Evolutionary conservation across 1,139 yeast species (phyloP).

Genomic region (Pichia sp.): DNA sequence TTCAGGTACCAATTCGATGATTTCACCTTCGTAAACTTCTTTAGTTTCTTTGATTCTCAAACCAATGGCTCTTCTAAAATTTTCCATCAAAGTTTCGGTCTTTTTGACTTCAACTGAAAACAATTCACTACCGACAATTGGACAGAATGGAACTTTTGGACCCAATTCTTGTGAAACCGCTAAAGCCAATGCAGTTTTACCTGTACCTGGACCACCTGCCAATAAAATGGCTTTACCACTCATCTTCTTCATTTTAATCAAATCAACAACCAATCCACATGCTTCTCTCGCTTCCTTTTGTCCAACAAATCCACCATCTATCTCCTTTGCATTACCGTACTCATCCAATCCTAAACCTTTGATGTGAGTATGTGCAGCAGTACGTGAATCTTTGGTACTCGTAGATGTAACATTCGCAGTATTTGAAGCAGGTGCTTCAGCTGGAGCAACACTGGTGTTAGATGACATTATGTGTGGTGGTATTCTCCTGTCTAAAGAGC

Average conservation of each 20-base stretch:
- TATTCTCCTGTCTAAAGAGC: no score
- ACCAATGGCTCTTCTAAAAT: constrained; percentile 94
- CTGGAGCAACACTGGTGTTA: no score
- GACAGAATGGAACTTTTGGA: constrained; percentile 97
- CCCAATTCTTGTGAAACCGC: constrained; percentile 97
- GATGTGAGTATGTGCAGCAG: constrained; percentile 97
- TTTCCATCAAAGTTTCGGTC: constrained; percentile 96
- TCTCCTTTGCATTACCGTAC: constrained; percentile 71
- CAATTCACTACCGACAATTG: constrained; percentile 91
- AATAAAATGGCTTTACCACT: constrained; percentile 92
- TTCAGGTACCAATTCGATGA: constrained; percentile 91
- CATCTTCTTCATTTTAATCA: constrained; percentile 88
- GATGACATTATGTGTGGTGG: no score
- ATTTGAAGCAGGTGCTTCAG: constrained; percentile 1
- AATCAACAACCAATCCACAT: constrained; percentile 90
- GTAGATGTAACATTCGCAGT: constrained; percentile 13
- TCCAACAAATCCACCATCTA: constrained; percentile 95
- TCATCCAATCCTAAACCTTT: constrained; percentile 93
- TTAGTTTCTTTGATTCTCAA: constrained; percentile 92
- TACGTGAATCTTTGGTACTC: constrained; percentile 46
- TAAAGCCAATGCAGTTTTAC: constrained; percentile 92
- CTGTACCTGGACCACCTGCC: constrained; percentile 98
- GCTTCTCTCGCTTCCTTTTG: constrained; percentile 95
- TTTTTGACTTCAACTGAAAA: constrained; percentile 97
- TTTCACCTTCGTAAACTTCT: constrained; percentile 98